Conservation (phyloP, 345 rosid genomes). For the Euphorbia peplus region DNA sequence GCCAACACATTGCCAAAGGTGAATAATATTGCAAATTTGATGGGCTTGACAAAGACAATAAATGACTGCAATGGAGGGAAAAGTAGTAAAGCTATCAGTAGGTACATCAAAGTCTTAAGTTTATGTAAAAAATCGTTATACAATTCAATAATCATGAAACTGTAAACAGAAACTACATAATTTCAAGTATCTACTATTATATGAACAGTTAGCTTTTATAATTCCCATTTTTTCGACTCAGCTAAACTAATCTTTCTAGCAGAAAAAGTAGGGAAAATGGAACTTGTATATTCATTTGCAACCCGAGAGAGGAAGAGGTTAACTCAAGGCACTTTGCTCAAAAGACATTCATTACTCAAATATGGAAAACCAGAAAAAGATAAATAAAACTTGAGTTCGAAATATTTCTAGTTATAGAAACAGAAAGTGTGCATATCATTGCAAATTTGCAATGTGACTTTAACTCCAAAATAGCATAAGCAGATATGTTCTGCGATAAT, state of each 20-base stretch:
- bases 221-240: background rate
- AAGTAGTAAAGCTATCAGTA: constrained; percentile 5
- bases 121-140: background rate
- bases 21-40: constrained; percentile 86
- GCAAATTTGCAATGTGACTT: background rate
- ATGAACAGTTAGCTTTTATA: background rate
- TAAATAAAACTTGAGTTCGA: background rate
- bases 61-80: constrained; percentile 56
- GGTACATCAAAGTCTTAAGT: background rate
- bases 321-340: background rate
- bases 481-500: background rate
- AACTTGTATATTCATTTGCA: background rate
- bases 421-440: no score
- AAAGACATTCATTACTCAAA: background rate
- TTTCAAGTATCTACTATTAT: background rate
- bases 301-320: background rate
- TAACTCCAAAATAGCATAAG: background rate
- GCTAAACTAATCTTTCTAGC: background rate
- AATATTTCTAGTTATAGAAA: background rate
- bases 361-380: background rate
- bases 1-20: constrained; percentile 86
- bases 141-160: background rate
- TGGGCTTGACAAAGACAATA: constrained; percentile 71
- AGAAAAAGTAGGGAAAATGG: background rate
- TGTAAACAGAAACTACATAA: background rate